Percentiles rank a stretch among this genome's conserved stretches.
Conservation (phyloP, 2,329 filamentous ascomycete species). For the Penicillium sp. region DNA sequence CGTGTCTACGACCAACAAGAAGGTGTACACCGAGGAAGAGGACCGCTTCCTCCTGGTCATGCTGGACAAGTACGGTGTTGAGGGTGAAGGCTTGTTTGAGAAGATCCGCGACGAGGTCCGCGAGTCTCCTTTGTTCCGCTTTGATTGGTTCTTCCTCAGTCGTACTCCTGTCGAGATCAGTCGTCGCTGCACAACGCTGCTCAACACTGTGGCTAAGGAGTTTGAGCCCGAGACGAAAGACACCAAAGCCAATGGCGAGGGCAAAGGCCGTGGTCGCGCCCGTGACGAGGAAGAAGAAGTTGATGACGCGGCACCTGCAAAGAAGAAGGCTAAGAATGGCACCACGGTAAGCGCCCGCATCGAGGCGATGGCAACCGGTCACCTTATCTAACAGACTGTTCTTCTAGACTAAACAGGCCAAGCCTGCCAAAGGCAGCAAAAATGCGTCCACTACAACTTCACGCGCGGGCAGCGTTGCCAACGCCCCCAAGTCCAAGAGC, state of each 20-base stretch:
- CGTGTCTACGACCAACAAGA: constrained; percentile 98
- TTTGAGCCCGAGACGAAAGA: constrained; percentile 78
- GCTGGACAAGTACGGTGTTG: constrained; percentile 87
- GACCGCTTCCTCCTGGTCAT: constrained; percentile 94
- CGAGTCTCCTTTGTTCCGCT: constrained; percentile 90
- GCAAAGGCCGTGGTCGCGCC: constrained; percentile 63
- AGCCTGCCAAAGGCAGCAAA: constrained; percentile 81
- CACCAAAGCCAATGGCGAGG: constrained; percentile 68
- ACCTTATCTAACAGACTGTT: constrained; percentile 7
- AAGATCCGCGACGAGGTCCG: constrained; percentile 96
- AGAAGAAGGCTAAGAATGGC: constrained; percentile 91
- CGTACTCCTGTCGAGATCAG: constrained; percentile 91
- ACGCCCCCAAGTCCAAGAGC: constrained; percentile 55
- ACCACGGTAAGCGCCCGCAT: constrained; percentile 68
- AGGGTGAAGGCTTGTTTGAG: constrained; percentile 87
- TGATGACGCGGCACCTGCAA: constrained; percentile 78
- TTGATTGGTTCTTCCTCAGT: constrained; percentile 99
- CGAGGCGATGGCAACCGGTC: background rate
- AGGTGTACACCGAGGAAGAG: constrained; percentile 98
- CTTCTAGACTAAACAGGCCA: constrained; percentile 87
- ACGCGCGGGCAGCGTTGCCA: constrained; percentile 84
- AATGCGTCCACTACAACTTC: constrained; percentile 75
- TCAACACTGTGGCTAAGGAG: constrained; percentile 93
- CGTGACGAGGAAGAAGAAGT: constrained; percentile 82
- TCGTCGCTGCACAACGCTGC: constrained; percentile 86